phyloP scores from a whole-genome alignment of 305 asterid genomes.

The Fraxinus nigra region DNA sequence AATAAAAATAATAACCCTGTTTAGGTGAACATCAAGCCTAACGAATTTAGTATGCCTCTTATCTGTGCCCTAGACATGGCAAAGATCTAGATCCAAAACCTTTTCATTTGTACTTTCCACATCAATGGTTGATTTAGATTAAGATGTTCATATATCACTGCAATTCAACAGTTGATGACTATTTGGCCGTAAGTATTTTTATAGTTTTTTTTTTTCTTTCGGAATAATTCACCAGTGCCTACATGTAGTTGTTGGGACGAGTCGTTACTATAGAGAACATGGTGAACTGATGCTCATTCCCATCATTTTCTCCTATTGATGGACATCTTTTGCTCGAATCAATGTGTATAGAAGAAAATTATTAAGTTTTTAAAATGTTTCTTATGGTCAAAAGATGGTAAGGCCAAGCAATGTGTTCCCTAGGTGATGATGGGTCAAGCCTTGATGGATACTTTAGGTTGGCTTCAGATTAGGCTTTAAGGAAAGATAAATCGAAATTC shows the following conservation, averaged over 20 bases:
- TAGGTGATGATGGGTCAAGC: background rate
- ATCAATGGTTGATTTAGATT: background rate
- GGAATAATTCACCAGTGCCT: background rate
- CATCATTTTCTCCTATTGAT: background rate
- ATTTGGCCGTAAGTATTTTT: background rate
- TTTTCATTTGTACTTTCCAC: background rate
- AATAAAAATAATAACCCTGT: background rate
- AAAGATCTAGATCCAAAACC: background rate
- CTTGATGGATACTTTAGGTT: background rate
- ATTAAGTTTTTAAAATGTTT: background rate
- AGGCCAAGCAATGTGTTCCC: background rate
- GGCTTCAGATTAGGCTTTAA: background rate
- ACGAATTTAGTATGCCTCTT: background rate
- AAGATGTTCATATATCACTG: background rate
- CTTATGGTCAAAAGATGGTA: background rate
- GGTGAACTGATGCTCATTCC: background rate
- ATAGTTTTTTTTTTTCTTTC: background rate
- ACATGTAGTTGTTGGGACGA: background rate
- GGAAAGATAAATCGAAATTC: background rate
- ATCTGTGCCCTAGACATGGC: background rate
- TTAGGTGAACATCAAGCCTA: background rate
- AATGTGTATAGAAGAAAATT: background rate
- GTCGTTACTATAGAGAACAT: background rate
- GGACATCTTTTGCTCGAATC: background rate
- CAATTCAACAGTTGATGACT: background rate